Percentiles rank a stretch among this genome's conserved stretches.
phyloP scores from a whole-genome alignment of 176 grass and related monocot genomes.

The Oryza glumipatula region DNA sequence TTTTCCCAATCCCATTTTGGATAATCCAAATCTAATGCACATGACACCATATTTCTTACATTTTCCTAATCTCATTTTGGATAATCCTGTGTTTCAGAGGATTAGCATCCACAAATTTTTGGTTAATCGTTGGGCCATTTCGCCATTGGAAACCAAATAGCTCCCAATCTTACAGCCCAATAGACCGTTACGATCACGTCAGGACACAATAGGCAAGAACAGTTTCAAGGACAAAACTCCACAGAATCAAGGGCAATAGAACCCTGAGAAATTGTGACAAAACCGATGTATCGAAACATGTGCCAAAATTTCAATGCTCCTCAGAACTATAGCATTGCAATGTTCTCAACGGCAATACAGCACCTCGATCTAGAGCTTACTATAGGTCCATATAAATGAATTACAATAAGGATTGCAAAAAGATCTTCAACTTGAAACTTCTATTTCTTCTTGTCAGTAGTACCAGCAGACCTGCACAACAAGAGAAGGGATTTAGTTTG shows the following conservation, averaged over 20 bases:
- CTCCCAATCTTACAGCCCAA: too few species aligned
- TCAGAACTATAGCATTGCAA: neutral
- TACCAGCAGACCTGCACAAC: slow-evolving; percentile 48
- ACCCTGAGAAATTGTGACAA: neutral
- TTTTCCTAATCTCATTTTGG: too few species aligned
- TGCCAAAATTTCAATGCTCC: slow-evolving; percentile 15
- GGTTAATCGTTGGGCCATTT: too few species aligned
- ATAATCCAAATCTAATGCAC: too few species aligned
- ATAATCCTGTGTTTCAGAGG: too few species aligned
- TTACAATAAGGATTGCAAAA: neutral
- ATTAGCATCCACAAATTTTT: too few species aligned
- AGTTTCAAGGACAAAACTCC: neutral
- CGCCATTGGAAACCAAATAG: too few species aligned
- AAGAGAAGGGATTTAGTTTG: neutral
- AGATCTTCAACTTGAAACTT: neutral
- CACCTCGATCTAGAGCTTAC: neutral
- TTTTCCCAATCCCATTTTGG: too few species aligned
- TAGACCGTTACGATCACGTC: too few species aligned
- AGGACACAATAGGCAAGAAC: neutral
- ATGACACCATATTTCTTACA: too few species aligned
- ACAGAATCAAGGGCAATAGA: neutral
- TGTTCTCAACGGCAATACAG: slow-evolving; percentile 8
- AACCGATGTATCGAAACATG: neutral
- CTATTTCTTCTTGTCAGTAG: slow-evolving; percentile 62
- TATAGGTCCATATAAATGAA: neutral